A percentile compares a stretch with the other conserved stretches of the same genome.
Conservation (phyloP, 129 eudicot genomes). For the Sambucus nigra region DNA sequence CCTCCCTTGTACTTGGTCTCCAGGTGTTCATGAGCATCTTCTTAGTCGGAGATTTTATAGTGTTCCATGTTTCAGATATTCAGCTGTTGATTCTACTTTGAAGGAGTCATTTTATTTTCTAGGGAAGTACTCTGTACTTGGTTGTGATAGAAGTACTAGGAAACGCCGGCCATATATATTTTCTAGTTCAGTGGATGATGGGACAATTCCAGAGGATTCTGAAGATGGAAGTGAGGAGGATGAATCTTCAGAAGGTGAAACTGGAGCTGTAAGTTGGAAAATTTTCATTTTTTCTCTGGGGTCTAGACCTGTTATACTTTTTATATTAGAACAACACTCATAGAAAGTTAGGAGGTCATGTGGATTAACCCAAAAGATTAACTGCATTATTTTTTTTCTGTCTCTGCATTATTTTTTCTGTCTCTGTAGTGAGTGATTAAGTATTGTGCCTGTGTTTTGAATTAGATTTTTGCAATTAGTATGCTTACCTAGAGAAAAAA, state of each 20-base stretch:
- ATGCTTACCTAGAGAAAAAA: too few relatives aligned
- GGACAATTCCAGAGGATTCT: constrained; percentile 41
- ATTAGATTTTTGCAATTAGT: too few relatives aligned
- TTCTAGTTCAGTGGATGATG: constrained; percentile 47
- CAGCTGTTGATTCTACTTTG: constrained; percentile 32
- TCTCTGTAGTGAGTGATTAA: too few relatives aligned
- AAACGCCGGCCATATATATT: constrained; percentile 31
- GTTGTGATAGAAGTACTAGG: constrained; percentile 19
- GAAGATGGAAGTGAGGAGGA: constrained; percentile 27
- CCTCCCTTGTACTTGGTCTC: constrained; percentile 46
- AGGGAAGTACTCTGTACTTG: constrained; percentile 22
- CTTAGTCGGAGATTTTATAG: constrained; percentile 24
- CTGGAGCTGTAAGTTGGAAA: constrained; percentile 40
- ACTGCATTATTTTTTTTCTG: too few relatives aligned
- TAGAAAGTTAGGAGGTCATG: too few relatives aligned
- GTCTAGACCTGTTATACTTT: too few relatives aligned
- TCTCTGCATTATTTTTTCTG: too few relatives aligned
- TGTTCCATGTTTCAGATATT: constrained; percentile 26
- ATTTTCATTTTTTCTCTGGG: neutral
- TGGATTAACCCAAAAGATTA: too few relatives aligned
- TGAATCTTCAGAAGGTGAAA: constrained; percentile 31
- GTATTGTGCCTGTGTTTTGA: too few relatives aligned
- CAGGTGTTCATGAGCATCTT: constrained; percentile 33
- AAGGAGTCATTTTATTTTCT: constrained; percentile 26
- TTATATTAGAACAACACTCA: too few relatives aligned